Base-by-base conservation (phyloP, 192 early-diverging fungal species). In the Rhizoclosmatium globosum region DNA sequence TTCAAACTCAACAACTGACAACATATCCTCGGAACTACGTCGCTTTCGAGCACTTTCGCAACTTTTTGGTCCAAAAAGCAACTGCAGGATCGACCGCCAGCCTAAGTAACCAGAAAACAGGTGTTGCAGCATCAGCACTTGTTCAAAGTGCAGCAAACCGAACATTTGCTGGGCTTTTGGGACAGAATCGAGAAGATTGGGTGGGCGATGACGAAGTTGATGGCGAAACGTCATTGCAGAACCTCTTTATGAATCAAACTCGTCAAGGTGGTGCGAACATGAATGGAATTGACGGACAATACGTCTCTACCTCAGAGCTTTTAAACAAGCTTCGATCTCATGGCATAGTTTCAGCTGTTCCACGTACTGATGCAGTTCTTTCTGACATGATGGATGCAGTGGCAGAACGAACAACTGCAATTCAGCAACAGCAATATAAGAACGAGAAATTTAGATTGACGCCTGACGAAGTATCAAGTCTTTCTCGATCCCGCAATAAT, bases 41-140 rank as follows among this genome's bases (percentile, higher is more conserved):
- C 31, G 23, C 81, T 19, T 80, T 66, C 47, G 68, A 81, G 44
- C 45, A 68, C 47, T 81, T 78, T 81, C 61, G 64, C 38, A 58
- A 74, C 21, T 81, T 75, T 46, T 56, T 68, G 47, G n/a, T 79
- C 81, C 47, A 76, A 42, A 59, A 76, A 47, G 64, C 38, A 38
- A 21, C 74, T 64, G 42, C 19, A 47, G n/a, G n/a, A 13, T 19
- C 69, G 31, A 62, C 7, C 21, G 4, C 60, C 3, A 38, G 4
- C 21, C 21, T 62, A 31, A 38, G 60, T 62, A 21, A 3, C 9
- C 9, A 68, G 3, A 68, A 45, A 7, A 4, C 66, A 44, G 21
- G 42, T 68, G 21, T 3, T 4, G 45, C 39, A 3, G 39, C 66
- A 6, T 41, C 66, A 7, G 66, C 66, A 21, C 17, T 68, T 11